Conservation (phyloP, 768 basidiomycete genomes). For the Russula olivacea region DNA sequence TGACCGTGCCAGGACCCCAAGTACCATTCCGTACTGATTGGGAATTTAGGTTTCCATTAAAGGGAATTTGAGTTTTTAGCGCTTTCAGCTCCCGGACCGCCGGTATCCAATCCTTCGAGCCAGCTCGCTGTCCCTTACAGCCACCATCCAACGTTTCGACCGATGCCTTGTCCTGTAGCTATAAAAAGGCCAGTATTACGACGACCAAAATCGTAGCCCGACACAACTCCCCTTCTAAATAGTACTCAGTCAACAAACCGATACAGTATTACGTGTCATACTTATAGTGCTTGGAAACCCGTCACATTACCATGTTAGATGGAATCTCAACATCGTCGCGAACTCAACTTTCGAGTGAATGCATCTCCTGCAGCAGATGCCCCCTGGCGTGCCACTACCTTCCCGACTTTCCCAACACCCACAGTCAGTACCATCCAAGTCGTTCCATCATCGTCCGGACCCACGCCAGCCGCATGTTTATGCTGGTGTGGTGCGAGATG, state of each 20-base stretch:
- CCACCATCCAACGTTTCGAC: neutral
- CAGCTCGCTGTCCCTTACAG: neutral
- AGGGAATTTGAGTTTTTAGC: no score
- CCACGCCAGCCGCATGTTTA: neutral
- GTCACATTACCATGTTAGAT: neutral
- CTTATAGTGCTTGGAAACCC: neutral
- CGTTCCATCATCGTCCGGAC: neutral
- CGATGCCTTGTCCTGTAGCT: neutral
- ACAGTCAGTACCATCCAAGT: no score
- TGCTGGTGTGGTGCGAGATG: neutral
- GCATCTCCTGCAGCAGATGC: neutral
- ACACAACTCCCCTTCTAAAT: neutral
- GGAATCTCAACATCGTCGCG: neutral
- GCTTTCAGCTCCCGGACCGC: no score
- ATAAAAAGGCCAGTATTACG: neutral
- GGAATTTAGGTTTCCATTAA: no score
- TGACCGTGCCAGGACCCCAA: no score
- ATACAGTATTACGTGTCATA: neutral
- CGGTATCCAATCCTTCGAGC: no score
- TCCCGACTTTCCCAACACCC: neutral
- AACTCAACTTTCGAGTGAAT: neutral
- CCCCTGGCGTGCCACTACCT: no score
- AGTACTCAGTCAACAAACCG: neutral
- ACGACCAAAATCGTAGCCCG: neutral
- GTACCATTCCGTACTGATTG: no score